Percentiles rank a stretch among this genome's conserved stretches.
Evolutionary conservation across 371 early-diverging fungal species (phyloP).

Genomic region (Rhizopus delemar): DNA sequence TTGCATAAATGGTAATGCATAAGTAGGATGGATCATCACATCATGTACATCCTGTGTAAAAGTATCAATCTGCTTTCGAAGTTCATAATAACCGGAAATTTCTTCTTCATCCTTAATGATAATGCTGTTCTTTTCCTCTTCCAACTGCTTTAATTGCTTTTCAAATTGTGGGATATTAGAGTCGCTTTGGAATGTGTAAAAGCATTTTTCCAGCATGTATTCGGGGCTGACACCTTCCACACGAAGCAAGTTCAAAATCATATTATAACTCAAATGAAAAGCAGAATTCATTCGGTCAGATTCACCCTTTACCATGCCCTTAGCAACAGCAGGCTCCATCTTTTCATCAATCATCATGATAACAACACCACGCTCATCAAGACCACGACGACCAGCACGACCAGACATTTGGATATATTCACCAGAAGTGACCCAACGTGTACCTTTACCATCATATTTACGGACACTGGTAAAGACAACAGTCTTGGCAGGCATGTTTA

Average conservation of each 20-base stretch:
- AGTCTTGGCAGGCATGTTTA: slow-evolving; percentile 99
- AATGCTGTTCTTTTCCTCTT: slow-evolving; percentile 57
- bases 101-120: slow-evolving; percentile 70
- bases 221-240: slow-evolving; percentile 97
- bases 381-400: slow-evolving; percentile 96
- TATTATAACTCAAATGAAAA: slow-evolving; percentile 98
- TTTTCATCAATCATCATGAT: slow-evolving; percentile 97
- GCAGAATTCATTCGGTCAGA: slow-evolving; percentile 96
- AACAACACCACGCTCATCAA: slow-evolving; percentile 98
- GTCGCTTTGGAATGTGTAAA: slow-evolving; percentile 96
- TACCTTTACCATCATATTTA: slow-evolving; percentile 96
- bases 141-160: slow-evolving; percentile 56
- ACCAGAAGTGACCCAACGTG: slow-evolving; percentile 91
- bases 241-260: slow-evolving; percentile 97
- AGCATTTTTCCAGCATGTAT: slow-evolving; percentile 92
- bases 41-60: slow-evolving; percentile 72
- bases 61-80: slow-evolving; percentile 71
- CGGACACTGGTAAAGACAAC: slow-evolving; percentile 98
- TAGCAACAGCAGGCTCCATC: slow-evolving; percentile 93
- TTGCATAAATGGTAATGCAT: slow-evolving; percentile 83
- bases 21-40: slow-evolving; percentile 80
- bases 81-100: slow-evolving; percentile 75
- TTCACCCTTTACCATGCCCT: slow-evolving; percentile 93
- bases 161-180: slow-evolving; percentile 81
- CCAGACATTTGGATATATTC: slow-evolving; percentile 99